Base-by-base conservation (phyloP, 129 eudicot genomes). In the Mikania micrantha region DNA sequence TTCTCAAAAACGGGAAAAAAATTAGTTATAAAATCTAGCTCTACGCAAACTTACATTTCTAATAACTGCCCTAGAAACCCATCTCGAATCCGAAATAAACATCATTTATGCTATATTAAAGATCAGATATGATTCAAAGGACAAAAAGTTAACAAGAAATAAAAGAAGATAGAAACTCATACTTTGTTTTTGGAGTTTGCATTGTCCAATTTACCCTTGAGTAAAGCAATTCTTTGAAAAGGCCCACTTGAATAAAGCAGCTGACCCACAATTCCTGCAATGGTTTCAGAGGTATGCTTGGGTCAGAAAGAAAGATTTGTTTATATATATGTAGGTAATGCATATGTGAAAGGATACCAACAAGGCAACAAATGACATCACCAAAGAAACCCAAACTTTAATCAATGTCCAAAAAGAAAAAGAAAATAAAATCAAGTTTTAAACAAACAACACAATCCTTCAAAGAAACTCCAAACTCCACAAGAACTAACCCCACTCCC, bases 101-200 rank as follows among this genome's bases (percentile, higher is more conserved):
- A 58, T 41, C 67, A 38, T 38, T 54, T 69, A 8, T 16, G 40
- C 40, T 21, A 25, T 56, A 25, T 41, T 58, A 41, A 28, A 57
- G 65, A 70, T 70, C 36, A 27, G 29, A 52, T 38, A 15, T 56
- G 27, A 25, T 8, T 27, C 39, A 27, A 17, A n/a, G 5, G 34
- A 60, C n/a, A 71, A 1, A 67, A 29, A 70, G 11, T 19, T 8
- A 22, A 17, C 27, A 21, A 57, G 42, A 31, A 7, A 68, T 52
- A 48, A 11, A 44, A 27, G 21, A 35, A 52, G 65, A 64, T 62
- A 62, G 24, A n/a, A 73, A 48, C 32, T 53, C 59, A 50, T 84
- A 90, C 97, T 95, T 87, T 39, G 85, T 65, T 44, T 85, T 90
- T 74, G 95, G 76, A 25, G 97, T 78, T 83, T 87, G 92, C 97